Evolutionary conservation across 148 eudicot species (phyloP).

Genomic region (Amaranthus hypochondriacus): DNA sequence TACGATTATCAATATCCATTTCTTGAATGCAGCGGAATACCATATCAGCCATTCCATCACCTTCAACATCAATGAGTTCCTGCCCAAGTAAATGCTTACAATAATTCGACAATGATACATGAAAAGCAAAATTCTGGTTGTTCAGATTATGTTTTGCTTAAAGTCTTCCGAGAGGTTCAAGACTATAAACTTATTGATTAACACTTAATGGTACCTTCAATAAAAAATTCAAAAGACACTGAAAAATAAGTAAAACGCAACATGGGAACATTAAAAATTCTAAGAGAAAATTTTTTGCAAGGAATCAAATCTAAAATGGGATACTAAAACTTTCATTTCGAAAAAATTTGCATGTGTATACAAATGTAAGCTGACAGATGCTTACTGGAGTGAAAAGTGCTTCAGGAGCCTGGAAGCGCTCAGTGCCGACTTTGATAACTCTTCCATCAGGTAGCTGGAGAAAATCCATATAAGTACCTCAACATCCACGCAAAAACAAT

Average conservation of each 20-base stretch:
- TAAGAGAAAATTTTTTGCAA: constrained; percentile 1
- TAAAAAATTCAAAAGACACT: neutral
- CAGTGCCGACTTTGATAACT: constrained; percentile 93
- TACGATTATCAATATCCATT: constrained; percentile 98
- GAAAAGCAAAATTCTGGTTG: neutral
- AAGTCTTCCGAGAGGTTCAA: neutral
- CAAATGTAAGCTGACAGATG: neutral
- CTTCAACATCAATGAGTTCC: constrained; percentile 99
- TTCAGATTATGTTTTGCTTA: neutral
- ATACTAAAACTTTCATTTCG: neutral
- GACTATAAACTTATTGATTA: too few species aligned
- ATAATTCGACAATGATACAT: constrained; percentile 1
- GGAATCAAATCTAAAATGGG: neutral
- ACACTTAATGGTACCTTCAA: neutral
- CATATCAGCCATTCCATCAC: constrained; percentile 99
- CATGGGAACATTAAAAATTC: neutral
- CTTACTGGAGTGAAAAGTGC: constrained; percentile 98
- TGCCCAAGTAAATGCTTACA: constrained; percentile 32
- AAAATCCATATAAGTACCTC: constrained; percentile 8
- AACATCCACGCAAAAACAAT: neutral
- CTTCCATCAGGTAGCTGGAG: constrained; percentile 97
- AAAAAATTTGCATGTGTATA: neutral
- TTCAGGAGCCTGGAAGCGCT: constrained; percentile 98
- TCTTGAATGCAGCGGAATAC: constrained; percentile 97
- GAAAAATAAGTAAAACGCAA: neutral